phyloP scores from a whole-genome alignment of 306 rosid genomes.

The Cucumis hystrix region DNA sequence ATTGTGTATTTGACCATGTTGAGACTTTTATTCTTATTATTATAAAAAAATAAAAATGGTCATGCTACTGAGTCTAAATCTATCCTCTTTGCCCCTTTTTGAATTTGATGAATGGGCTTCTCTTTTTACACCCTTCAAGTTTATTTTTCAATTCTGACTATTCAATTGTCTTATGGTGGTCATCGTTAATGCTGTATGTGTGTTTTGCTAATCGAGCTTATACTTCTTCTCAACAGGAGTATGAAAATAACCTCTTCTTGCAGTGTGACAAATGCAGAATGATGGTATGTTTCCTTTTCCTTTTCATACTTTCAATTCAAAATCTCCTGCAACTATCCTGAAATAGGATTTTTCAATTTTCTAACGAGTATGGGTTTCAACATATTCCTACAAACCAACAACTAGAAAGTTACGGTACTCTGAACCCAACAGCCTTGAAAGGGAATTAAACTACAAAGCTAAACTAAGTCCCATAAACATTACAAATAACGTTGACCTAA shows the following conservation, averaged over 20 bases:
- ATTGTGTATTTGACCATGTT: background rate
- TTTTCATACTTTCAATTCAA: background rate
- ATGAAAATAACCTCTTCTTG: slow-evolving; percentile 86
- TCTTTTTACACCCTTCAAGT: background rate
- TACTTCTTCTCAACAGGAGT: slow-evolving; percentile 38
- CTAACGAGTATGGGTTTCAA: background rate
- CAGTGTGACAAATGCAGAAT: slow-evolving; percentile 99
- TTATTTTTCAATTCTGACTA: background rate
- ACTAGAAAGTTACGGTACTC: background rate
- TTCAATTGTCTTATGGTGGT: background rate
- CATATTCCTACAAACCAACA: background rate
- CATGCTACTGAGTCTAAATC: background rate
- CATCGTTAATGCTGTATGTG: background rate
- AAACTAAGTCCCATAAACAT: background rate
- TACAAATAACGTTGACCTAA: background rate
- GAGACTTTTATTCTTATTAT: background rate
- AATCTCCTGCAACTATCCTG: background rate
- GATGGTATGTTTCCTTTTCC: slow-evolving; percentile 47
- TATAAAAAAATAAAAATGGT: background rate
- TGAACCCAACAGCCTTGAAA: background rate
- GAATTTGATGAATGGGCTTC: background rate
- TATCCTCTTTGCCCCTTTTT: background rate
- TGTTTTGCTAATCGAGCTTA: background rate
- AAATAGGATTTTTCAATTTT: background rate
- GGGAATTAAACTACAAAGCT: background rate